phyloP scores from a whole-genome alignment of 179 eudicot species.

The Corrigiola litoralis region DNA sequence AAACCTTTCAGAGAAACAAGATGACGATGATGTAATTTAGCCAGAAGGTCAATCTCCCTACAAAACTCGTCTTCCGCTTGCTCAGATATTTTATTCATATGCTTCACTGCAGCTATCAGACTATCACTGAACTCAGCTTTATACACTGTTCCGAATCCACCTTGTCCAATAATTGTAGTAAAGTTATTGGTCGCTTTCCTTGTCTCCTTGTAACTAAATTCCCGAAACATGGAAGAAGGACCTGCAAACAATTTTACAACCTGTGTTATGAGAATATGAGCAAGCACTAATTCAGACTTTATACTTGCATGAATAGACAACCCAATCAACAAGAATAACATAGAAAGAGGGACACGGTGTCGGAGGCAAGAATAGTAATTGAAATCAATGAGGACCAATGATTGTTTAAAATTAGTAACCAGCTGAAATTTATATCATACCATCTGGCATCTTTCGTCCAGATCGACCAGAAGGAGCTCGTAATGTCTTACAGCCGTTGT shows the following conservation, averaged over 20 bases:
- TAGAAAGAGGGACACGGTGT: neutral
- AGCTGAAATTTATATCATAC: slow-evolving; percentile 30
- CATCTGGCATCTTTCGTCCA: slow-evolving; percentile 58
- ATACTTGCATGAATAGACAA: neutral
- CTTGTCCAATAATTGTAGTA: slow-evolving; percentile 73
- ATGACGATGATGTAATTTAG: slow-evolving; percentile 93
- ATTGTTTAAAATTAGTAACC: neutral
- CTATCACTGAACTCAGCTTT: slow-evolving; percentile 76
- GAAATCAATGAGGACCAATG: neutral
- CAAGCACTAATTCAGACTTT: neutral
- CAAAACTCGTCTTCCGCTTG: slow-evolving; percentile 94
- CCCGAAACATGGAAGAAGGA: slow-evolving; percentile 58
- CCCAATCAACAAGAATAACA: neutral
- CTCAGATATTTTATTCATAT: slow-evolving; percentile 77
- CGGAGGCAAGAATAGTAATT: neutral
- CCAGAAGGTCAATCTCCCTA: slow-evolving; percentile 88
- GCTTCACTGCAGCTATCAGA: slow-evolving; percentile 68
- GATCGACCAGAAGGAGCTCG: slow-evolving; percentile 38
- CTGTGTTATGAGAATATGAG: neutral
- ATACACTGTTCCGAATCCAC: slow-evolving; percentile 92
- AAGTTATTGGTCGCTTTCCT: slow-evolving; percentile 80
- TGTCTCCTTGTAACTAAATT: slow-evolving; percentile 72
- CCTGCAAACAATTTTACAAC: slow-evolving; percentile 39
- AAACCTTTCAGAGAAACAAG: slow-evolving; percentile 86
- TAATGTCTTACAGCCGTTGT: slow-evolving; percentile 35